Conservation (phyloP, 2,329 filamentous ascomycete species). For the Arachnomyces sp. region DNA sequence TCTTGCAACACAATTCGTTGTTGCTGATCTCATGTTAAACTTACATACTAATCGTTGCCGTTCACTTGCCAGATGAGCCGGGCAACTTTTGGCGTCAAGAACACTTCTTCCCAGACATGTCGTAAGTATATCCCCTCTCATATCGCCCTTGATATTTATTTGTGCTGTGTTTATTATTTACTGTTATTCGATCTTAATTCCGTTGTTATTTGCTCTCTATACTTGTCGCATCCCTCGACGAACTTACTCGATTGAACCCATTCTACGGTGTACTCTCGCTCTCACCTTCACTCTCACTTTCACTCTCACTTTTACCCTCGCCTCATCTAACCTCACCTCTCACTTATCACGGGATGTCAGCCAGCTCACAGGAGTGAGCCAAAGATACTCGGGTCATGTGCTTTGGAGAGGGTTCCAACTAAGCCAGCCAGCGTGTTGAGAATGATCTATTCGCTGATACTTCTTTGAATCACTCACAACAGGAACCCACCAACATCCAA, state of each 20-base stretch:
- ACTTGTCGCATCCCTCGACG: conserved; percentile 1
- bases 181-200: conserved; percentile 4
- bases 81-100: conserved; percentile 13
- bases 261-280: conserved; percentile 12
- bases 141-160: too few relatives aligned
- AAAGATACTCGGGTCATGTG: too few relatives aligned
- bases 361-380: too few relatives aligned
- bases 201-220: conserved; percentile 4
- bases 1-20: too few relatives aligned
- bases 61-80: conserved; percentile 16
- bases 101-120: conserved; percentile 17
- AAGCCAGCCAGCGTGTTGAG: too few relatives aligned
- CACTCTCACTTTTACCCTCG: conserved; percentile 9
- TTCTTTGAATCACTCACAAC: conserved; percentile 3
- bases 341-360: conserved; percentile 1
- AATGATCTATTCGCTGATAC: too few relatives aligned
- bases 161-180: neutral
- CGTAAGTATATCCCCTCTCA: conserved; percentile 11
- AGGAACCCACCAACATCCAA: conserved; percentile 37
- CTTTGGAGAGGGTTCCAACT: too few relatives aligned
- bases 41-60: too few relatives aligned
- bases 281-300: conserved; percentile 10
- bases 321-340: conserved; percentile 3
- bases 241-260: conserved; percentile 8
- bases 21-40: too few relatives aligned